Evolutionary conservation across 768 basidiomycete genomes (phyloP).

Genomic region (Punctularia strigosozonata): DNA sequence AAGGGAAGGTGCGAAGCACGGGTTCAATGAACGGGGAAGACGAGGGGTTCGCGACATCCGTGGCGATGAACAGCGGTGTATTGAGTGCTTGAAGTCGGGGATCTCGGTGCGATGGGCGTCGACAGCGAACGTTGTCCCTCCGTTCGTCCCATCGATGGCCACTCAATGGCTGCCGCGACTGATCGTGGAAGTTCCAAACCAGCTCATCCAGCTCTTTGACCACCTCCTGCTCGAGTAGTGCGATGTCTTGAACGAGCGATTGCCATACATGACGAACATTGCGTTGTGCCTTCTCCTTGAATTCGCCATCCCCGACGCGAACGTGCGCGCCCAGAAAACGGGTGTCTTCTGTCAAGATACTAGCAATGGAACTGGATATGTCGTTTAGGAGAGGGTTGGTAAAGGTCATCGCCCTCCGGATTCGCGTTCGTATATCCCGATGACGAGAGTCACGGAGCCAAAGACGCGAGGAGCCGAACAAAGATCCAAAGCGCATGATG

Average conservation of each 20-base stretch:
- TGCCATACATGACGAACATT: conserved; percentile 45
- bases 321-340: conserved; percentile 57
- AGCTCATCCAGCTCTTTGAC: too few relatives aligned
- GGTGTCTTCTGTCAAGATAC: conserved; percentile 23
- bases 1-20: conserved; percentile 49
- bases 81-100: conserved; percentile 30
- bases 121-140: conserved; percentile 28
- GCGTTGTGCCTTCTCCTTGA: conserved; percentile 26
- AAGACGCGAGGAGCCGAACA: conserved; percentile 68
- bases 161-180: neutral
- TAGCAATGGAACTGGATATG: conserved; percentile 26
- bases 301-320: conserved; percentile 58
- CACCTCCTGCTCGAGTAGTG: conserved; percentile 18
- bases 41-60: conserved; percentile 35
- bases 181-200: too few relatives aligned
- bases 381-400: conserved; percentile 32
- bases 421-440: conserved; percentile 27
- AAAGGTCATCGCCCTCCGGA: conserved; percentile 49
- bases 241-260: conserved; percentile 35
- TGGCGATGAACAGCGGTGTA: conserved; percentile 53
- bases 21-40: conserved; percentile 30
- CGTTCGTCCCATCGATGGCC: too few relatives aligned
- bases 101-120: conserved; percentile 22
- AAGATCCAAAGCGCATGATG: conserved; percentile 58
- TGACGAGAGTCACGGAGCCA: conserved; percentile 31